Evolutionary conservation across 331 rosid genomes (phyloP), one percentile per base, ranked within the genome.

Genomic region (Malus hybrid): DNA sequence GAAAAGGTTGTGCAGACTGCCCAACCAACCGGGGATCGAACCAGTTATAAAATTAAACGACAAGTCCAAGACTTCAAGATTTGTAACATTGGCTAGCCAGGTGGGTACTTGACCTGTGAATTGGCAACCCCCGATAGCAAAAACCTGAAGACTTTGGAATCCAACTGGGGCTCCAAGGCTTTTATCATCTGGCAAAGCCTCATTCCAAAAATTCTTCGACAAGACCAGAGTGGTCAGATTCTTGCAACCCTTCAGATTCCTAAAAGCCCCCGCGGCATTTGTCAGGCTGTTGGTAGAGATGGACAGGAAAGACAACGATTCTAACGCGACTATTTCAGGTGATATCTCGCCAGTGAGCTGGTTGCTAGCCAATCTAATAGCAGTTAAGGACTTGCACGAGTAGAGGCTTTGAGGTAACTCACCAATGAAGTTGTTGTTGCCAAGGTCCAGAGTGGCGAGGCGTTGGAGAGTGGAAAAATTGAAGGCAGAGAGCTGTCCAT

Each of bases 21-120:
- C 90, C 46, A 94, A 84, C 97, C 92, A 88, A 69, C 84, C 71
- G 62, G 99, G 99, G 77, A 92, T 87, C 18, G 91, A 20, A 70
- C 97, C 97, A 11, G 80, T 80, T 18, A 94, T 15, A 3, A 10
- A 72, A 76, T 94, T 94, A 72, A 48, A 48, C 34, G 99, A 92
- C 81, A 94, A 79, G 79, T 91, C 98, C 86, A 94, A 59, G 76
- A 75, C 96, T 86, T 88, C 87, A 4, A 94, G 88, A 57, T 77
- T 84, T 82, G 71, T 80, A 52, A 94, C 88, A 48, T 85, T 88
- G 31, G 33, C 61, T 68, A 94, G 69, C 99, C 99, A 94, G 61
- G 72, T 73, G 29, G 99, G 99, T 56, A 94, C 80, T 81, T 71
- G 76, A 66, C 99, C 99, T 6, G 83, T 76, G 71, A 91, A 83